A percentile compares a stretch with the other conserved stretches of the same genome.
Evolutionary conservation across 306 rosid genomes (phyloP).

Genomic region (Luffa acutangula): DNA sequence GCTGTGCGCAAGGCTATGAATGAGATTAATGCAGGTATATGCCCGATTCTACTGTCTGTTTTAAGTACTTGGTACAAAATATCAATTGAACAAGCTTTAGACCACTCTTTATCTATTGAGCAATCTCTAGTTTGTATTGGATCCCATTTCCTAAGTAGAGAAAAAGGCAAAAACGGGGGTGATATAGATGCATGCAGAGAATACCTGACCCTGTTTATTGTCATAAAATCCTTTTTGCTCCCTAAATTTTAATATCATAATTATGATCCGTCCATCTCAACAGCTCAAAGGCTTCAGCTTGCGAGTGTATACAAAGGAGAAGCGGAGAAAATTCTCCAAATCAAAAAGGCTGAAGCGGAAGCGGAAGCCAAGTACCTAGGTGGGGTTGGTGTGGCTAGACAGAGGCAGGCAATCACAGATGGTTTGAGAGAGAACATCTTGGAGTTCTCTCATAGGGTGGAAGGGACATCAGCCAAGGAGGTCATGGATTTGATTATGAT

Average conservation of each 20-base stretch:
- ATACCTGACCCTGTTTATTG: not conserved
- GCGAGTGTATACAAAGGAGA: constrained; percentile 95
- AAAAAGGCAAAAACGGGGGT: not conserved
- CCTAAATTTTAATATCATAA: not conserved
- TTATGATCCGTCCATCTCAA: not conserved
- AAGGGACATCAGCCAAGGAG: constrained; percentile 78
- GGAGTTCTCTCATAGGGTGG: constrained; percentile 82
- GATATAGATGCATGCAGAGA: not conserved
- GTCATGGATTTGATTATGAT: constrained; percentile 94
- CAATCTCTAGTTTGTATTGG: not conserved
- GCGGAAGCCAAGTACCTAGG: constrained; percentile 87
- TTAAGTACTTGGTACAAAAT: not conserved
- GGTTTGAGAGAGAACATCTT: constrained; percentile 87
- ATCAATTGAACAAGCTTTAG: not conserved
- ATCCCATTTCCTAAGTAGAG: too few species aligned
- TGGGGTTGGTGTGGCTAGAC: constrained; percentile 93
- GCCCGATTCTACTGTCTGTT: not conserved
- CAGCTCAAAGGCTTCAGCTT: constrained; percentile 96
- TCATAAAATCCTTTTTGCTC: not conserved
- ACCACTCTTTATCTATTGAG: not conserved
- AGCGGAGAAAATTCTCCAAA: constrained; percentile 69
- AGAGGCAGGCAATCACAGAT: constrained; percentile 91
- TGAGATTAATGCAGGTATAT: constrained; percentile 91
- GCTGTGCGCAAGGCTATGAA: constrained; percentile 90
- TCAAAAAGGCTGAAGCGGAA: constrained; percentile 89